Percentiles rank a stretch among this genome's conserved stretches.
phyloP scores from a whole-genome alignment of 2,329 filamentous ascomycete species.

The Scytalidium lignicola region DNA sequence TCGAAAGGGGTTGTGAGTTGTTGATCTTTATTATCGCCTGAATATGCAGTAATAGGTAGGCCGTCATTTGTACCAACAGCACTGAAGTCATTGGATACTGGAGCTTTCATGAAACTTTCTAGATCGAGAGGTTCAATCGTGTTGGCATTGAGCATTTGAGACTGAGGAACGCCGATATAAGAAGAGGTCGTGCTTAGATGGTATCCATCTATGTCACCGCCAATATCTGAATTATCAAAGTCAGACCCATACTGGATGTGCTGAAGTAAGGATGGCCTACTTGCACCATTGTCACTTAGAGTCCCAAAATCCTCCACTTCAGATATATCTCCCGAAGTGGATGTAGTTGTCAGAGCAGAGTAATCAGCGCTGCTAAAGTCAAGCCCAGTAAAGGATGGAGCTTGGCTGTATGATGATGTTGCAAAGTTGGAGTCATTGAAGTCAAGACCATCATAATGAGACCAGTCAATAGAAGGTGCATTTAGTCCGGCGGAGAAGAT shows the following conservation, averaged over 20 bases:
- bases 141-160: constrained; percentile 36
- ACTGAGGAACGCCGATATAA: constrained; percentile 42
- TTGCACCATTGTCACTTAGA: constrained; percentile 32
- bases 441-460: constrained; percentile 46
- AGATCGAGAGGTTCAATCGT: constrained; percentile 49
- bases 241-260: constrained; percentile 32
- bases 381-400: constrained; percentile 47
- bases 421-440: constrained; percentile 45
- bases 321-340: constrained; percentile 62
- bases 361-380: constrained; percentile 52
- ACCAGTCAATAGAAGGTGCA: constrained; percentile 50
- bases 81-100: constrained; percentile 10
- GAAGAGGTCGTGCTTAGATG: constrained; percentile 43
- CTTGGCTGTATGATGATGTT: constrained; percentile 50
- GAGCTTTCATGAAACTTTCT: constrained; percentile 47
- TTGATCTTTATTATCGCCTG: constrained; percentile 35
- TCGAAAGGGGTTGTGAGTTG: constrained; percentile 33
- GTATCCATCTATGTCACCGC: constrained; percentile 40
- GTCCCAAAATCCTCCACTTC: constrained; percentile 56
- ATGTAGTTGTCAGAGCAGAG: constrained; percentile 50
- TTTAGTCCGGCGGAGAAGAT: constrained; percentile 59
- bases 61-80: constrained; percentile 13
- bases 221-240: constrained; percentile 32
- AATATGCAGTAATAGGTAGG: constrained; percentile 13
- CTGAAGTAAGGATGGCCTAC: constrained; percentile 32